These are phyloP conservation scores for Solanum rostratum DNA, from an alignment of 257 asterid genomes.

Conservation along the genomic window DNA sequence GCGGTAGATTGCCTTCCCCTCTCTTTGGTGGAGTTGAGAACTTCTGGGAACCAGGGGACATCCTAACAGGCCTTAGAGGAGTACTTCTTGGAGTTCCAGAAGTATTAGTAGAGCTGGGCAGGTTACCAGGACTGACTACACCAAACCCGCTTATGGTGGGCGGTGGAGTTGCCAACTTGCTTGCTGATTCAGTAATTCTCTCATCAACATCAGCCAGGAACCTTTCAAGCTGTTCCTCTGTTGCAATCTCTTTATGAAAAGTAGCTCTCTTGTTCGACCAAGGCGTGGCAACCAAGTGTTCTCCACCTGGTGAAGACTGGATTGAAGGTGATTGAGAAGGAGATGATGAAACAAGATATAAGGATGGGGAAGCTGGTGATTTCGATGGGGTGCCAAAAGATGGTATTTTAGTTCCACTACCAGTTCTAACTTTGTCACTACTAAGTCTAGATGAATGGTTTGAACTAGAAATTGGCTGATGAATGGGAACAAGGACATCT, in stretches of 20 bases:
- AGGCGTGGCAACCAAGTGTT: slow-evolving; percentile 45
- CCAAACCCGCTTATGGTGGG: slow-evolving; percentile 60
- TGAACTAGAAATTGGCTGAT: slow-evolving; percentile 42
- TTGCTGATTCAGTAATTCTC: slow-evolving; percentile 61
- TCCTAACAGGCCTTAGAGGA: slow-evolving; percentile 87
- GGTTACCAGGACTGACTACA: slow-evolving; percentile 48
- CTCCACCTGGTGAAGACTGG: slow-evolving; percentile 46
- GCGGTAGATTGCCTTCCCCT: slow-evolving; percentile 87
- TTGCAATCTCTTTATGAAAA: slow-evolving; percentile 53
- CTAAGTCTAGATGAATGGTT: slow-evolving; percentile 35
- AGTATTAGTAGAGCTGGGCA: slow-evolving; percentile 46
- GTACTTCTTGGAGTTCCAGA: slow-evolving; percentile 84
- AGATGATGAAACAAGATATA: slow-evolving; percentile 54
- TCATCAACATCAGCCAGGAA: slow-evolving; percentile 85
- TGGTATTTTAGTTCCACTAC: slow-evolving; percentile 37
- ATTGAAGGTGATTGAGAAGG: slow-evolving; percentile 44
- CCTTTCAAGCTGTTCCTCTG: slow-evolving; percentile 62
- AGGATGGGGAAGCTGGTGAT: slow-evolving; percentile 70
- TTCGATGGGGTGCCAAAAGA: slow-evolving; percentile 48
- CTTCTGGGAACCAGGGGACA: slow-evolving; percentile 93
- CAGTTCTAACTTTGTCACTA: slow-evolving; percentile 44
- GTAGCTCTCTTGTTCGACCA: slow-evolving; percentile 68
- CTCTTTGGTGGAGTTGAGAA: slow-evolving; percentile 91
- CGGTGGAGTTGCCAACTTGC: slow-evolving; percentile 73
- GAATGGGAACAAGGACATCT: slow-evolving; percentile 65